Base-by-base conservation (phyloP, 257 asterid species). In the Voacanga thouarsii region DNA sequence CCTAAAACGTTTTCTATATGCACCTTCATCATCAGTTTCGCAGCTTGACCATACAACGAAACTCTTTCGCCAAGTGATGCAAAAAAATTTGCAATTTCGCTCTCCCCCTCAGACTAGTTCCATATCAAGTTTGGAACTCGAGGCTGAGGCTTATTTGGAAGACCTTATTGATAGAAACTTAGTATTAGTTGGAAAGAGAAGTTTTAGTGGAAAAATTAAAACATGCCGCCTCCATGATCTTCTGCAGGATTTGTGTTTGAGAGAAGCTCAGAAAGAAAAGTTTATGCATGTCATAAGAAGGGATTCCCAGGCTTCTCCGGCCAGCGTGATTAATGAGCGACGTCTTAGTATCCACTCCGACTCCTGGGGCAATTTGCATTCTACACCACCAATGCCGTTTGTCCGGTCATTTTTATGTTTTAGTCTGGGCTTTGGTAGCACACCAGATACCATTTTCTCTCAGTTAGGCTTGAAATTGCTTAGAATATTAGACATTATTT, bases 121-220 rank as follows among this genome's bases (percentile, higher is more conserved):
- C 1, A 10, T 2, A 14, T 49, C 3, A 9, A 49, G 55, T 7
- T 16, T 49, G 55, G 55, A 49, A 49, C 16, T 49, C 15, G 16
- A 49, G 49, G 88, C 90, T 2, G 84, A 84, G 70, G 85, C 76
- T 37, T 84, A 43, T 69, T 80, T 86, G 82, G 82, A 75, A 76
- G 90, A 82, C 41, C 90, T 86, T 33, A 78, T 82, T 21, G 77
- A 56, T 30, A 78, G 88, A 76, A 84, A 67, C 79, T 77, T 87
- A 8, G 64, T 87, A 56, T 39, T 79, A 30, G 78, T 78, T 64
- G 74, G 44, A 64, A 82, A 78, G 75, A 71, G 66, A 51, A 78
- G 76, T 41, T 81, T 77, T 5, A 71, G 74, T 78, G 84, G 83
- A 7, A 82, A 71, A 72, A 82, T 64, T 82, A 73, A 49, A 65